These are phyloP conservation scores for Diphasiastrum complanatum DNA, from an alignment of 83 land plant species.

Conservation along the genomic window DNA sequence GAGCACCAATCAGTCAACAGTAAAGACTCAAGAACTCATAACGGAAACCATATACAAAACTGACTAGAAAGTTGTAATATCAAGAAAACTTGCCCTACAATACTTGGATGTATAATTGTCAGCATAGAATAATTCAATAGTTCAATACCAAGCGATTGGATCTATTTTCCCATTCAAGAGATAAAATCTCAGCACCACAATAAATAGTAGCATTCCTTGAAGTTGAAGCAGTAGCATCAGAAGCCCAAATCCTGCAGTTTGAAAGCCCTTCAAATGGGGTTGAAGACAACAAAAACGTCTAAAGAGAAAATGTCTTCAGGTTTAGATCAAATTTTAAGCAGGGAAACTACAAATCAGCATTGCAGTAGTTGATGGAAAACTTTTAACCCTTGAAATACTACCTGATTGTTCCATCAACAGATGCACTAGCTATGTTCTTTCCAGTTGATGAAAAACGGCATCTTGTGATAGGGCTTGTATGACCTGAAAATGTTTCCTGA, in stretches of 20 bases:
- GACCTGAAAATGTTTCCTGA: slow-evolving; percentile 89
- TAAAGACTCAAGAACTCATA: too few species aligned
- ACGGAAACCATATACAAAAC: too few species aligned
- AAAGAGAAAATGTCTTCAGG: not conserved
- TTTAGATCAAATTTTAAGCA: not conserved
- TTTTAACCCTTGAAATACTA: slow-evolving; percentile 12
- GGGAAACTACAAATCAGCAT: not conserved
- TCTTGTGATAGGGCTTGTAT: slow-evolving; percentile 78
- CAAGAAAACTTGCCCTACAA: not conserved
- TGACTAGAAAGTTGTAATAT: not conserved
- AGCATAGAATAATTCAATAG: not conserved
- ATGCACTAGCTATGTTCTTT: slow-evolving; percentile 91
- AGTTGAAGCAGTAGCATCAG: slow-evolving; percentile 66
- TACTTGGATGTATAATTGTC: not conserved
- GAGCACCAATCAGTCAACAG: slow-evolving; percentile 15
- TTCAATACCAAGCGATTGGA: slow-evolving; percentile 78
- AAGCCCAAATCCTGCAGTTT: slow-evolving; percentile 87
- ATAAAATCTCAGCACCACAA: slow-evolving; percentile 83
- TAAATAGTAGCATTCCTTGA: slow-evolving; percentile 97
- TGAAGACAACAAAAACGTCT: slow-evolving; percentile 2
- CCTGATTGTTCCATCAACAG: slow-evolving; percentile 94
- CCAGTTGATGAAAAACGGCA: slow-evolving; percentile 93
- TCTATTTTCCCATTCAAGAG: slow-evolving; percentile 93
- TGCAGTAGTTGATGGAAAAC: not conserved
- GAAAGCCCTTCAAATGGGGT: not conserved